A percentile compares a stretch with the other conserved stretches of the same genome.
Conservation (phyloP, 2,329 filamentous ascomycete species). For the Phoma herbarum region DNA sequence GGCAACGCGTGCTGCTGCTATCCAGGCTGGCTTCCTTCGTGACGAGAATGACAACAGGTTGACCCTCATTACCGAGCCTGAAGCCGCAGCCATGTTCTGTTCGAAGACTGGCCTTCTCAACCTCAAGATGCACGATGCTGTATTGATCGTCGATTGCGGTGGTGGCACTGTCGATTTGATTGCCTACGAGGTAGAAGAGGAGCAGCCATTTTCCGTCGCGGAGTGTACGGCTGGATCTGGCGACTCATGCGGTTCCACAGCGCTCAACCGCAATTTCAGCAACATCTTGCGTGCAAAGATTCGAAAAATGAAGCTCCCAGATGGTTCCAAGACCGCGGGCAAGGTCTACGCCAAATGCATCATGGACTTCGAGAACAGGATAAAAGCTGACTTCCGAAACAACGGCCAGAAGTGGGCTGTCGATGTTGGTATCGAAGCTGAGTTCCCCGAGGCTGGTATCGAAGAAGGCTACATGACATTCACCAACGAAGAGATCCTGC, state of each 20-base stretch:
- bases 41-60: constrained; percentile 98
- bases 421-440: constrained; percentile 97
- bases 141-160: constrained; percentile 97
- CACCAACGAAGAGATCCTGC: constrained; percentile 97
- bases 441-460: constrained; percentile 96
- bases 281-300: constrained; percentile 98
- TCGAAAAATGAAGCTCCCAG: constrained; percentile 97
- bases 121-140: constrained; percentile 97
- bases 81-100: constrained; percentile 96
- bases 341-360: constrained; percentile 99
- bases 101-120: constrained; percentile 96
- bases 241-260: constrained; percentile 97
- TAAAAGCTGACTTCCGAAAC: constrained; percentile 99
- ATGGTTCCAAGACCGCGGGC: constrained; percentile 96
- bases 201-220: constrained; percentile 94
- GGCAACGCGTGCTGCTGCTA: constrained; percentile 91
- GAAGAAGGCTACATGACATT: constrained; percentile 99
- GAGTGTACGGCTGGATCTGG: constrained; percentile 97
- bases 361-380: constrained; percentile 99
- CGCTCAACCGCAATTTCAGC: constrained; percentile 96
- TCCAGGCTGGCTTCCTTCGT: constrained; percentile 94
- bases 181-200: constrained; percentile 97
- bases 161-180: constrained; percentile 99
- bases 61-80: constrained; percentile 93
- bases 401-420: constrained; percentile 99